These are phyloP conservation scores for Cladobotryum mycophilum DNA, from an alignment of 2,329 filamentous ascomycete genomes.

Conservation along the genomic window DNA sequence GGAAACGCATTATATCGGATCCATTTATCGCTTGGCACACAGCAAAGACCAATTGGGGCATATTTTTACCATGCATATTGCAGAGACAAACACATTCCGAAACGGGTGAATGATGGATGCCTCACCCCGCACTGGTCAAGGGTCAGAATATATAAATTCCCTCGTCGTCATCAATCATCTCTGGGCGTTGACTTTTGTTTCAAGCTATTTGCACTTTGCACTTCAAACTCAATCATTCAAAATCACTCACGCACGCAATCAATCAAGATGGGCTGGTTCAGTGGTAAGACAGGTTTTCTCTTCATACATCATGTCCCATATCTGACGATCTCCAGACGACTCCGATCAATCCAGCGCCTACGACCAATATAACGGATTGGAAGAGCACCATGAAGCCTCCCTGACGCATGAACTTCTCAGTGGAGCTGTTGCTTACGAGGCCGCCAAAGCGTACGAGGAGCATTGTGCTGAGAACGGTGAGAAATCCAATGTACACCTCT, in stretches of 20 bases:
- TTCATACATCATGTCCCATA: not conserved
- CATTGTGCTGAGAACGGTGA: slow-evolving; percentile 22
- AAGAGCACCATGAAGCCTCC: slow-evolving; percentile 23
- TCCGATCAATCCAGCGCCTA: slow-evolving; percentile 20
- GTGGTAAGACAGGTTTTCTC: slow-evolving; percentile 6
- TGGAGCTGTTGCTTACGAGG: slow-evolving; percentile 25
- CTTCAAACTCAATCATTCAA: not conserved
- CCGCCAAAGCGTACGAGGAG: slow-evolving; percentile 26
- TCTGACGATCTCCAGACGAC: slow-evolving; percentile 13
- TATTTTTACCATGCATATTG: too few species aligned
- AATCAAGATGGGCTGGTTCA: slow-evolving; percentile 19
- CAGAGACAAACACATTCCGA: too few species aligned
- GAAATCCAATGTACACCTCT: not conserved
- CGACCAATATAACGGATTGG: slow-evolving; percentile 17
- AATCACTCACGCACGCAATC: not conserved
- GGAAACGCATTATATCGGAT: too few species aligned
- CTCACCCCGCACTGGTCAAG: too few species aligned
- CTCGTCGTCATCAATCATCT: too few species aligned
- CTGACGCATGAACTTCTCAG: slow-evolving; percentile 26
- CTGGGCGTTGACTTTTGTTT: too few species aligned
- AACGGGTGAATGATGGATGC: too few species aligned
- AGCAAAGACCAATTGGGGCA: too few species aligned
- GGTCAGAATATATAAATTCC: too few species aligned
- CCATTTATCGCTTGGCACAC: too few species aligned
- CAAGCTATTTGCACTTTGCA: not conserved